Base-by-base conservation (phyloP, 2,329 filamentous ascomycete species). In the Colletotrichum euphorbiae region DNA sequence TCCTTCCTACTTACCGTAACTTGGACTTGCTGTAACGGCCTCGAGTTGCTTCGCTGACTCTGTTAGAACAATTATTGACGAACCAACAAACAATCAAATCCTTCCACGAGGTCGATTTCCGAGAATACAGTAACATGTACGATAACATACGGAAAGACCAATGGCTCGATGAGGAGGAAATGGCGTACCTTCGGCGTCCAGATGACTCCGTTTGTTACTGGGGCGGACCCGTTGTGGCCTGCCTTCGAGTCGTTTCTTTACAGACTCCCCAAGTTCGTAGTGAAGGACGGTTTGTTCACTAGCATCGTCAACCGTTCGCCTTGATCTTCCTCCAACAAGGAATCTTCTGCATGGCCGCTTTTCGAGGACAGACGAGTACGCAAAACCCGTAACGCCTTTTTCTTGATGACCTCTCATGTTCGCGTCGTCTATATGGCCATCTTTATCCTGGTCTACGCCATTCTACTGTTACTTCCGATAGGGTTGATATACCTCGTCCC, bases 341-440 rank as follows among this genome's bases (percentile, higher is more conserved):
- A 8, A 1, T 15, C 7, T 21, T 0, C 24, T 1, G 1, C 5
- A 1, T 2, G 45, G 40, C 24, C 40, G 1, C 1, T 45, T 3
- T 43, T 57, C 2, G 24, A 33, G 2, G 40, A 45, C 3, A 31
- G 15, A 15, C 4, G 15, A 12, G 17, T 21, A 8, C 12, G 0
- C 7, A 31, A 45, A 6, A 40, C 17, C 5, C 1, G 0, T 7
- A 17, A 45, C 3, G 0, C n/a, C 15, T 19, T 6, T 2, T 33
- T 57, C 54, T 42, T 33, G 40, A 17, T 40, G 0, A 31, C 40
- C 12, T 6, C 8, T 3, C 12, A 8, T 1, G 1, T 57, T 12
- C 54, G 54, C 40, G 4, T 17, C n/a, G 12, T 60, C 11, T 40
- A 21, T 28, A 51, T 2, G 3, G 36, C 46, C 0, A 17, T 60